Conservation (phyloP, 768 basidiomycete genomes). For the Paxillus rubicundulus region DNA sequence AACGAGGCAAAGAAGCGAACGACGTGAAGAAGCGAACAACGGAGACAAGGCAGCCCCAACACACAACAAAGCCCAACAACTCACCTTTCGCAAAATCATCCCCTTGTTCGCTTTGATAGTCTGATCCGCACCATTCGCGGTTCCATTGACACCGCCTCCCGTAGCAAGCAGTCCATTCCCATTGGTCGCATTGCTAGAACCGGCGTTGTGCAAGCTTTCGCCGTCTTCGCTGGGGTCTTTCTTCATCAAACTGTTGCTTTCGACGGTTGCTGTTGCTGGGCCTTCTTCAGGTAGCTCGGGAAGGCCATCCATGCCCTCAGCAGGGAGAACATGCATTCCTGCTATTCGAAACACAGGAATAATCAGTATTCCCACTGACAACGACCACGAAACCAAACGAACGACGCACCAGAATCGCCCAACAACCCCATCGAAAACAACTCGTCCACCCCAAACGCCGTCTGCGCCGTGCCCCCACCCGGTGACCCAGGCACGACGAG, state of each 20-base stretch:
- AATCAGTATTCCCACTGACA: not conserved
- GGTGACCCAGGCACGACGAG: conserved; percentile 15
- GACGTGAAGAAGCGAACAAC: too few relatives aligned
- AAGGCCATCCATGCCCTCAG: conserved; percentile 21
- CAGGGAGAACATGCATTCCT: conserved; percentile 26
- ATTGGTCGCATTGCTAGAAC: conserved; percentile 8
- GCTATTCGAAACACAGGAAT: too few relatives aligned
- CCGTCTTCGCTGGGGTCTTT: conserved; percentile 31
- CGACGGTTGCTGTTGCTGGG: not conserved
- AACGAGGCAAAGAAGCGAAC: too few relatives aligned
- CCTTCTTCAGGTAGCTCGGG: conserved; percentile 31
- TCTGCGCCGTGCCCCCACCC: not conserved
- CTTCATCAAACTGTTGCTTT: conserved; percentile 12
- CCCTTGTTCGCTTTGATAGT: conserved; percentile 92
- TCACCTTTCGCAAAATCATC: conserved; percentile 82
- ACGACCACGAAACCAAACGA: not conserved
- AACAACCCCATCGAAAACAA: conserved; percentile 19
- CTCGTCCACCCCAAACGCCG: conserved; percentile 18
- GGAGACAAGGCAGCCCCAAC: too few relatives aligned
- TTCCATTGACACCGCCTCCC: too few relatives aligned
- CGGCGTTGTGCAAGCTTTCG: conserved; percentile 20
- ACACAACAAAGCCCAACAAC: not conserved
- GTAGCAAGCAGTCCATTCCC: not conserved
- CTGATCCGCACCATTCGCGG: conserved; percentile 28
- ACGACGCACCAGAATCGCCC: conserved; percentile 20